Evolutionary conservation across 108 stramenopile genomes (phyloP), one percentile per base, ranked within the genome.

Genomic region (Pseudonitzschia multistriata): DNA sequence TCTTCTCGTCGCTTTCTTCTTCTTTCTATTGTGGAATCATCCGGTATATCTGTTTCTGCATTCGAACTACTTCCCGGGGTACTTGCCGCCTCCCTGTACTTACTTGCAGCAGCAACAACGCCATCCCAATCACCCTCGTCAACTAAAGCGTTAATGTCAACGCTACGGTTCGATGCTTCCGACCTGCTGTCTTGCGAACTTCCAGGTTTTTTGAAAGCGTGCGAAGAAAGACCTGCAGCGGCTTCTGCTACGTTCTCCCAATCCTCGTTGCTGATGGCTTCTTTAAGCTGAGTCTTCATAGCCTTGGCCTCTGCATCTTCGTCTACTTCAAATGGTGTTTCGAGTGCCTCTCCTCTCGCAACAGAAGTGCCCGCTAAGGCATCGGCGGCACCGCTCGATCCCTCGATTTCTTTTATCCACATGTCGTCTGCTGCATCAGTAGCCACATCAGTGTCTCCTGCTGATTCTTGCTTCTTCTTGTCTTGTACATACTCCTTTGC

Each of bases 91-190:
- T 87, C n/a, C 60, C 71, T 72, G 30, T 68, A 73, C 25, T 61
- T 53, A 50, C 81, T 83, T 19, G 91, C 85, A 45, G 87, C 87
- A 17, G 78, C 80, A 52, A 90, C 83, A 15, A 90, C 89, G 33
- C 85, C 88, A 53, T 79, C 76, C 89, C 89, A 93, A 76, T 93
- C 88, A 27, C 92, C 86, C 39, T 76, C 66, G 52, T 87, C 87
- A 33, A 93, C 88, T 63, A 88, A 61, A 52, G 77, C 75, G 71
- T 90, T 87, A 24, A 93, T 70, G 50, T 87, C 79, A 13, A 62
- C 54, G 28, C 33, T 82, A 64, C 63, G 68, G 79, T 21, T 31
- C 5, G 84, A 80, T 14, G 66, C 70, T 13, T 66, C 37, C 21
- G 39, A 61, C 57, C 72, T 81, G 28, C 67, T 50, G 39, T 80